Evolutionary conservation across 2,329 filamentous ascomycete genomes (phyloP), one percentile per base, ranked within the genome.

Genomic region (Stemphylium vesicarium): DNA sequence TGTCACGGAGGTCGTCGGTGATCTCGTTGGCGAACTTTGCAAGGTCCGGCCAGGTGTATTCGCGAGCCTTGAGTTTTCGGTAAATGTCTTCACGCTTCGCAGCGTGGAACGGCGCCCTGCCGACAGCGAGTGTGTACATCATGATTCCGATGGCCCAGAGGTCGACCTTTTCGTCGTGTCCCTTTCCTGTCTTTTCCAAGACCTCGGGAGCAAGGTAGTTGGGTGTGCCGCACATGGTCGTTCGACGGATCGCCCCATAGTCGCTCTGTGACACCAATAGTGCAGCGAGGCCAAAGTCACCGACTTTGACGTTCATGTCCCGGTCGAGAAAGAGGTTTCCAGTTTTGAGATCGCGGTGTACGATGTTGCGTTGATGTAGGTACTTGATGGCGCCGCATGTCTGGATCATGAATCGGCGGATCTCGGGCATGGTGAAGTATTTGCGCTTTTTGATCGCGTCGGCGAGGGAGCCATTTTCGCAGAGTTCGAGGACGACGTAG

Each of bases 131-230:
- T 43, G 95, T 96, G 78, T 96, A 98, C 88, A 96, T 92, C 73
- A 99, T 99, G 64, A 99, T 95, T 16, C 96, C 95, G 71, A 99
- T 83, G 39, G 94, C 96, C 96, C 96, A 99, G 51, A 99, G 91
- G 73, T 99, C 95, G 3, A 99, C 95, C 81, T 96, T 96, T 73
- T 98, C 93, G 64, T 96, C 95, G 73, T 99, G 95, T 0, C 95
- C 95, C 68, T 94, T 92, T 71, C 91, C 95, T 31, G 90, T 91
- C 80, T 95, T 96, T 71, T 96, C 91, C 46, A 99, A 79, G 58
- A 99, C 96, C 72, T 99, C 95, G 0, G 95, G 95, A 0, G 95
- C 95, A 65, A 99, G 96, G 74, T 99, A 99, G 76, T 99, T 99
- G 1, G 95, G 95, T 4, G 95, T 99, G 54, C 95, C 95, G 67